Percentiles rank a stretch among this genome's conserved stretches.
Conservation (phyloP, 306 rosid species). For the Leucaena leucocephala region DNA sequence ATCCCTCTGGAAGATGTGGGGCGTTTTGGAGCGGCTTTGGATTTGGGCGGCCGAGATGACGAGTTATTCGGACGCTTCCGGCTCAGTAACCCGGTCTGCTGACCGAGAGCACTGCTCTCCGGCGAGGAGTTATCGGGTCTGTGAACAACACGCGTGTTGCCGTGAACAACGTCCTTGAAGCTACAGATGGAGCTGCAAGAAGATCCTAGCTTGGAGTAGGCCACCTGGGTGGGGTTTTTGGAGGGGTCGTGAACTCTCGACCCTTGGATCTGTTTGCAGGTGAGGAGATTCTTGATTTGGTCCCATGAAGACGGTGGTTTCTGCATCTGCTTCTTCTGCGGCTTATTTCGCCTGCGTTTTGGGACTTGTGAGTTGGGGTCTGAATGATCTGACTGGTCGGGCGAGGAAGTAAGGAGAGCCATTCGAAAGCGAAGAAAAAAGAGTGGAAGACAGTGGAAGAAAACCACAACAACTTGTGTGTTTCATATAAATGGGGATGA, state of each 20-base stretch:
- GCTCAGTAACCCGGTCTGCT: slow-evolving; percentile 60
- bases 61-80: slow-evolving; percentile 53
- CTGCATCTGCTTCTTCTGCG: slow-evolving; percentile 40
- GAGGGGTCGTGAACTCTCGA: slow-evolving; percentile 77
- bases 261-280: slow-evolving; percentile 88
- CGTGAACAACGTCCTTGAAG: slow-evolving; percentile 84
- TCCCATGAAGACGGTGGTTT: slow-evolving; percentile 77
- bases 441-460: slow-evolving; percentile 12
- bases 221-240: slow-evolving; percentile 36
- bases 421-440: slow-evolving; percentile 35
- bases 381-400: slow-evolving; percentile 49
- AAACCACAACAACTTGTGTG: slow-evolving; percentile 15
- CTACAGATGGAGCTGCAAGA: slow-evolving; percentile 94
- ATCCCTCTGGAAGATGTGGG: slow-evolving; percentile 76
- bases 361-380: slow-evolving; percentile 41
- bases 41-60: slow-evolving; percentile 52
- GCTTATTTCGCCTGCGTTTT: slow-evolving; percentile 43
- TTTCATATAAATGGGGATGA: neutral
- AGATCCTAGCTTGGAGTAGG: slow-evolving; percentile 72
- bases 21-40: slow-evolving; percentile 47
- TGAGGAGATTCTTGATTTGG: slow-evolving; percentile 81
- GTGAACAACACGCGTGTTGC: slow-evolving; percentile 81
- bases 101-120: slow-evolving; percentile 84
- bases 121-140: slow-evolving; percentile 92
- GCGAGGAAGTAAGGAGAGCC: slow-evolving; percentile 65